These are phyloP conservation scores for Xylaria telfairii DNA, from an alignment of 495 filamentous ascomycete species.

Conservation along the genomic window DNA sequence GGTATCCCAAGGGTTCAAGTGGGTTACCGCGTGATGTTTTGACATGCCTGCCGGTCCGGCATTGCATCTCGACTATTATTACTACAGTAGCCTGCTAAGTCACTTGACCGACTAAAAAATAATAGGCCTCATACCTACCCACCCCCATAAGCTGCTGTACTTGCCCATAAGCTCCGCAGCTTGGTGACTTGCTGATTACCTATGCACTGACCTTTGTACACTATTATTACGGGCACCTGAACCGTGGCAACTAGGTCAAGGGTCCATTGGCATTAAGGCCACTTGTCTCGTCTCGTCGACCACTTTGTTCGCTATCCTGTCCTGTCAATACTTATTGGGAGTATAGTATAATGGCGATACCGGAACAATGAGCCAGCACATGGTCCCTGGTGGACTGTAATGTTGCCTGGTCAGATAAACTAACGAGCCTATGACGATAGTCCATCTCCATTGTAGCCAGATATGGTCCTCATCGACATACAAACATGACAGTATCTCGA, in stretches of 20 bases:
- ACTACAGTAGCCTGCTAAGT: constrained; percentile 9
- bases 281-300: constrained; percentile 11
- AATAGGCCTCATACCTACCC: constrained; percentile 15
- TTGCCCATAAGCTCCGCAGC: constrained; percentile 12
- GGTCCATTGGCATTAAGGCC: constrained; percentile 1
- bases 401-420: not conserved
- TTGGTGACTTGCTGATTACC: constrained; percentile 5
- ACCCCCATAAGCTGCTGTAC: constrained; percentile 10
- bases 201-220: not conserved
- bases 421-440: not conserved
- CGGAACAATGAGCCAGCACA: not conserved
- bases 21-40: constrained; percentile 23
- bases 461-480: not conserved
- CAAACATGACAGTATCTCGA: not conserved
- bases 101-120: constrained; percentile 19
- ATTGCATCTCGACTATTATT: constrained; percentile 13
- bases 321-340: not conserved
- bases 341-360: no score
- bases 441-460: not conserved
- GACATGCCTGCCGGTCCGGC: constrained; percentile 19
- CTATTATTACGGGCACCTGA: constrained; percentile 4
- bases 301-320: not conserved
- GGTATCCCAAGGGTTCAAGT: constrained; percentile 19
- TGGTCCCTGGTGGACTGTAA: no score
- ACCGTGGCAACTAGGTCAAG: constrained; percentile 3